Percentiles rank a stretch among this genome's conserved stretches.
Evolutionary conservation across 2,329 filamentous ascomycete species (phyloP).

Genomic region (Cladosporium sphaerospermum): DNA sequence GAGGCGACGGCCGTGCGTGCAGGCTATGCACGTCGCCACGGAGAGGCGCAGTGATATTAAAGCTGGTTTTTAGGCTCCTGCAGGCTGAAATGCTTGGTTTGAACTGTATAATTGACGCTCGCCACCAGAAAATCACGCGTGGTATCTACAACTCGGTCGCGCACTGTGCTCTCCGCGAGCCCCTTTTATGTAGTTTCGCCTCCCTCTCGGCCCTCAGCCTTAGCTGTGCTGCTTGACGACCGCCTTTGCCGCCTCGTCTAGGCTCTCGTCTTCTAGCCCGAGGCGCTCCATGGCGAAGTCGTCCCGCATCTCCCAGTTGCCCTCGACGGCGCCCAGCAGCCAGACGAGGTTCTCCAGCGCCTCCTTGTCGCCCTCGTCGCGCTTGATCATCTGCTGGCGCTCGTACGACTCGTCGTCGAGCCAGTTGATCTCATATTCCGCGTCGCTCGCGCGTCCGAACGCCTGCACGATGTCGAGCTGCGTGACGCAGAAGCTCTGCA

Average conservation of each 20-base stretch:
- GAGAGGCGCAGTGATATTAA: too few relatives aligned
- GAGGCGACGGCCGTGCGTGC: too few relatives aligned
- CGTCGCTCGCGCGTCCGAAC: constrained; percentile 44
- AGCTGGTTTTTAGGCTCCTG: too few relatives aligned
- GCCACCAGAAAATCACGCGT: background rate
- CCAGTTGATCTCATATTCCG: constrained; percentile 45
- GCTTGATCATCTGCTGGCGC: constrained; percentile 29
- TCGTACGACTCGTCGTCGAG: constrained; percentile 30
- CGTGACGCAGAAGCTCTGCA: constrained; percentile 52
- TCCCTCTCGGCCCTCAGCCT: too few relatives aligned
- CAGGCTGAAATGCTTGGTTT: too few relatives aligned
- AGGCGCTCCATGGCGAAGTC: constrained; percentile 37
- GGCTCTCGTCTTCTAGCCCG: constrained; percentile 35
- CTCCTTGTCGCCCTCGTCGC: constrained; percentile 31
- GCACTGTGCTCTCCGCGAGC: too few relatives aligned
- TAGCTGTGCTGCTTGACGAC: background rate
- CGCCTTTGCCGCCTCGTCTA: constrained; percentile 32
- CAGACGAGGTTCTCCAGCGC: constrained; percentile 26
- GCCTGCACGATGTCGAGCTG: constrained; percentile 52
- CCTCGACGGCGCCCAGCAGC: constrained; percentile 26
- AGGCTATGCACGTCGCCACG: too few relatives aligned
- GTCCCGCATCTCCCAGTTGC: constrained; percentile 30
- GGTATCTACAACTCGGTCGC: background rate
- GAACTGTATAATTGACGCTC: too few relatives aligned
- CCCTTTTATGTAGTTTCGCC: too few relatives aligned